Base-by-base conservation (phyloP, 192 early-diverging fungal genomes). In the Chytriomyces hyalinus region DNA sequence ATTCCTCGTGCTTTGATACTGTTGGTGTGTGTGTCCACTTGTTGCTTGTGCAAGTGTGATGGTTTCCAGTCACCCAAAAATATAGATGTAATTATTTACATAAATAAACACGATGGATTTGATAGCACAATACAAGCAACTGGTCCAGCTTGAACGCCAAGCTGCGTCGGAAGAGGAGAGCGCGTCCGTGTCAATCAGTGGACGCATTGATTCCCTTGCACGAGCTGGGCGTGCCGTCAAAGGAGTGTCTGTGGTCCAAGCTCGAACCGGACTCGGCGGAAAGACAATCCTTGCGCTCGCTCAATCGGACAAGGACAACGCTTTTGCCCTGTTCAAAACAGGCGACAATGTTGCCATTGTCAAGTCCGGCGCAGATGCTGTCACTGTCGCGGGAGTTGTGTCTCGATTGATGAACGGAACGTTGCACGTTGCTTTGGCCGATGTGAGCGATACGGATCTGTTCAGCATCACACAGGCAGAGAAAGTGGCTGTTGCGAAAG, bases 211-310 rank as follows among this genome's bases (percentile, higher is more conserved):
- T 15, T 10, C 51, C 51, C 10, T 57, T n/a, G 51, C n/a, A 15
- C 51, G 51, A 10, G n/a, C 11, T n/a, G 51, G 51, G n/a, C 10
- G n/a, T n/a, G 51, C 11, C 10, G 51, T 57, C 51, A 57, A 57
- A 45, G 47, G 47, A 17, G 26, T 26, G 65, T 17, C 36, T 9
- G 65, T 67, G 8, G 36, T 46, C 10, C 47, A 26, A 1, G 65
- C 47, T 11, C 24, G 45, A 46, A 67, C 65, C 13, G 65, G 36
- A 11, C 65, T 67, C 13, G 65, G 65, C 65, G 65, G 65, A 10
- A 67, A 67, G 26, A 15, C 11, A 6, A 46, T 46, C 46, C 15
- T 47, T 11, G 22, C 45, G 22, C 26, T 67, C 67, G 17, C 11
- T 28, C 17, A 10, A 13, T 57, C 50, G 1, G 26, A 50, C 10